A percentile compares a stretch with the other conserved stretches of the same genome.
Evolutionary conservation across 495 filamentous ascomycete species (phyloP).

Genomic region (Annulohypoxylon stygium): DNA sequence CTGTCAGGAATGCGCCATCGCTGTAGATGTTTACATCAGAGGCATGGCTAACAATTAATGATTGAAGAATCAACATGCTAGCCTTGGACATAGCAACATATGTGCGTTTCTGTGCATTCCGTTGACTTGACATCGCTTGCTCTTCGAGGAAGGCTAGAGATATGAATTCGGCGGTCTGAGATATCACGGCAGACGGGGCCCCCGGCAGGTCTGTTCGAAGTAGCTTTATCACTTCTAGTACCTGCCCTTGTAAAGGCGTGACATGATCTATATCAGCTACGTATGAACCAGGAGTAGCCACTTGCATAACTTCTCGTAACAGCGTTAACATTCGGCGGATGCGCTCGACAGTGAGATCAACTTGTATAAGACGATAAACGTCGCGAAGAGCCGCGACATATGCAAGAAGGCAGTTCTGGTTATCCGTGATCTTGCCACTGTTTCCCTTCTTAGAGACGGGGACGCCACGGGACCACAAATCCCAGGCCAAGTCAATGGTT

Average conservation of each 20-base stretch:
- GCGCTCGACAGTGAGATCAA: conserved; percentile 69
- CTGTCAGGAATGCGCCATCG: conserved; percentile 69
- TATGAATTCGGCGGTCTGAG: conserved; percentile 75
- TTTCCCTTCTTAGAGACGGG: conserved; percentile 62
- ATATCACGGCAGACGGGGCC: conserved; percentile 75
- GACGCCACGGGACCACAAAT: conserved; percentile 75
- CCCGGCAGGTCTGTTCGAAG: conserved; percentile 76
- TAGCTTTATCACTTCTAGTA: conserved; percentile 77
- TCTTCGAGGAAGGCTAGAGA: conserved; percentile 71
- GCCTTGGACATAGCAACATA: conserved; percentile 89
- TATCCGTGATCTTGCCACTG: conserved; percentile 66
- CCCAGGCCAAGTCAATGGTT: conserved; percentile 75
- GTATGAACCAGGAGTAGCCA: conserved; percentile 78
- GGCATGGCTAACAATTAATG: conserved; percentile 72
- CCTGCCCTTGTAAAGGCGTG: conserved; percentile 80
- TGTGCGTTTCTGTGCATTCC: conserved; percentile 67
- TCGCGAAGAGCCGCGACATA: conserved; percentile 83
- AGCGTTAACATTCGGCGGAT: conserved; percentile 73
- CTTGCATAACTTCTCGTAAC: conserved; percentile 67
- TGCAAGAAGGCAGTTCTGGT: conserved; percentile 81
- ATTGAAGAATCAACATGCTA: conserved; percentile 76
- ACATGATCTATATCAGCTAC: conserved; percentile 86
- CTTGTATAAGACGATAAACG: conserved; percentile 82
- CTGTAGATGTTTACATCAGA: conserved; percentile 74
- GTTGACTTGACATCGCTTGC: conserved; percentile 47